Conservation (phyloP, 2,329 filamentous ascomycete genomes). For the Aspergillus nomiae region DNA sequence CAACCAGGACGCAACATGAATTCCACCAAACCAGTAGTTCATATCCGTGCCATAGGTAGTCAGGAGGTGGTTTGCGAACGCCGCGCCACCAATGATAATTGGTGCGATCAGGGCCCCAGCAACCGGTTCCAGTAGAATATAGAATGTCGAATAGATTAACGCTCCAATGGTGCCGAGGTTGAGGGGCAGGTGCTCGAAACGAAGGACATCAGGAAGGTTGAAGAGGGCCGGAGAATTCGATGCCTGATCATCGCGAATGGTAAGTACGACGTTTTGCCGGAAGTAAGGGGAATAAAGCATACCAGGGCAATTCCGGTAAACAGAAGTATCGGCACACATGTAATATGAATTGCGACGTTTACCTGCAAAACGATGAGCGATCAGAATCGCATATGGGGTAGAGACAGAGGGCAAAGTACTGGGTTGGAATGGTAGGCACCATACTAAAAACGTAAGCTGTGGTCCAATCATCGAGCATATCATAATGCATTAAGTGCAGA, state of each 20-base stretch:
- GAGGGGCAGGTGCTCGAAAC: constrained; percentile 59
- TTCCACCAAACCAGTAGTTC: constrained; percentile 66
- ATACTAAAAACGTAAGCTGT: constrained; percentile 52
- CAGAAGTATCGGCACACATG: constrained; percentile 64
- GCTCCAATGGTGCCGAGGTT: constrained; percentile 62
- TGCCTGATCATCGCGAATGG: constrained; percentile 43
- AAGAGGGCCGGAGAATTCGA: constrained; percentile 59
- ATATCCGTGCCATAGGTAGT: constrained; percentile 61
- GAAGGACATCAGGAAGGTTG: constrained; percentile 55
- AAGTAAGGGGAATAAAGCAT: constrained; percentile 28
- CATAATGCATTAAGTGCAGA: constrained; percentile 7
- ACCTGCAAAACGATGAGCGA: constrained; percentile 47
- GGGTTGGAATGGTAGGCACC: constrained; percentile 67
- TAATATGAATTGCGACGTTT: constrained; percentile 65
- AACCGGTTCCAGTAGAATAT: constrained; percentile 90
- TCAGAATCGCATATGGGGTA: constrained; percentile 20
- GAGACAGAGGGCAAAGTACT: constrained; percentile 43
- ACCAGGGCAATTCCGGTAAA: constrained; percentile 63
- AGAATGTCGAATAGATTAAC: constrained; percentile 72
- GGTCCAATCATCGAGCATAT: constrained; percentile 17
- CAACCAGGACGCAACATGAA: constrained; percentile 79
- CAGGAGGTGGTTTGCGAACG: constrained; percentile 73
- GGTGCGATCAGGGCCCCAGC: constrained; percentile 77
- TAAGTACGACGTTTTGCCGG: constrained; percentile 8
- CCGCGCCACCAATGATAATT: constrained; percentile 74